Conservation (phyloP, 805 yeast genomes). For the Blastobotrys muscicola region DNA sequence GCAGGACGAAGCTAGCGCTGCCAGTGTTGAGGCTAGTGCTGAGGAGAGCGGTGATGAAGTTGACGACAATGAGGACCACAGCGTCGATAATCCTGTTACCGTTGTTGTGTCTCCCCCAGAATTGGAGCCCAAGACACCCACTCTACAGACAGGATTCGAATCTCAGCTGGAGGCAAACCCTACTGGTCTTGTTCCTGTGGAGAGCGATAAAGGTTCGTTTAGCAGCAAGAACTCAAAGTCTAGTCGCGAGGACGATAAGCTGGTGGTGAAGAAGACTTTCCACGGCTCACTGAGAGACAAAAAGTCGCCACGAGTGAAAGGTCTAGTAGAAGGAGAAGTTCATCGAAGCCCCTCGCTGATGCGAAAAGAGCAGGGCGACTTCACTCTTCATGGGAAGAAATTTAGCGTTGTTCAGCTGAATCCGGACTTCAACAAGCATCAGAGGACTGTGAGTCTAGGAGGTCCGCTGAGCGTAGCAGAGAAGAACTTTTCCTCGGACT, state of each 20-base stretch:
- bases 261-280: slow-evolving; percentile 6
- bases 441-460: slow-evolving; percentile 7
- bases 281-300: slow-evolving; percentile 9
- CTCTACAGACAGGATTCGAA: too few species aligned
- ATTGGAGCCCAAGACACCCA: too few species aligned
- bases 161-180: too few species aligned
- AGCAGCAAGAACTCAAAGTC: too few species aligned
- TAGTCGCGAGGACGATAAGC: neutral
- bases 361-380: slow-evolving; percentile 19
- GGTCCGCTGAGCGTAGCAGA: neutral
- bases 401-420: slow-evolving; percentile 26
- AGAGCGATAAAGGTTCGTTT: too few species aligned
- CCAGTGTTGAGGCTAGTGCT: neutral
- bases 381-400: slow-evolving; percentile 24
- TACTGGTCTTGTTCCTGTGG: too few species aligned
- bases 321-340: slow-evolving; percentile 4
- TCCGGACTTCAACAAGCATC: slow-evolving; percentile 22
- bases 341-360: slow-evolving; percentile 18
- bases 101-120: too few species aligned
- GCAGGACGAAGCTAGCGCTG: neutral
- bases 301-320: neutral
- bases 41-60: neutral
- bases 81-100: too few species aligned
- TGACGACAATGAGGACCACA: too few species aligned
- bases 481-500: too few species aligned